Percentiles rank a stretch among this genome's conserved stretches.
These are phyloP conservation scores for Artemisia tridentata DNA, from an alignment of 129 eudicot genomes.

Conservation along the genomic window DNA sequence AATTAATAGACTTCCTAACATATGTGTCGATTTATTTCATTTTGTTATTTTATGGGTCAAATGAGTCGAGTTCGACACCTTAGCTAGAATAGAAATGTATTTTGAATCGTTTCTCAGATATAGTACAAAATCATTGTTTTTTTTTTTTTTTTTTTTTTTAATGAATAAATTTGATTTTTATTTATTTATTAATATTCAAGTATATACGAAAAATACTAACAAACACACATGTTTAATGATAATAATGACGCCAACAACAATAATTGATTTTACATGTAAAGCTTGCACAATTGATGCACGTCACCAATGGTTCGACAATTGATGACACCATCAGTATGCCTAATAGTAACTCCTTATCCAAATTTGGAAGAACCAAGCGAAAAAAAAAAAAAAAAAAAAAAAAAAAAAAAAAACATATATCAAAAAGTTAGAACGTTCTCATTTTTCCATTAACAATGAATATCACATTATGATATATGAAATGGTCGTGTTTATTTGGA, in stretches of 20 bases:
- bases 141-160: not conserved
- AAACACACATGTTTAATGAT: not conserved
- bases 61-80: too few relatives aligned
- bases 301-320: not conserved
- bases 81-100: too few relatives aligned
- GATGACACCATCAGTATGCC: not conserved
- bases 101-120: too few relatives aligned
- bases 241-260: not conserved
- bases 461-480: too few relatives aligned
- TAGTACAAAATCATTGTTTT: too few relatives aligned
- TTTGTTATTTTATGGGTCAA: too few relatives aligned
- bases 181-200: not conserved
- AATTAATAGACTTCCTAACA: too few relatives aligned
- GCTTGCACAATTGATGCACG: not conserved
- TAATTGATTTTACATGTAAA: constrained; percentile 3
- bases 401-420: not conserved
- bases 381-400: not conserved
- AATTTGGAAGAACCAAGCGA: not conserved
- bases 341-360: not conserved
- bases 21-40: too few relatives aligned
- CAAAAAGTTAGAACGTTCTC: too few relatives aligned
- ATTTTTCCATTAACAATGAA: too few relatives aligned
- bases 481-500: too few relatives aligned
- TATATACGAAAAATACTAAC: not conserved
- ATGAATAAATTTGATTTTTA: not conserved